Percentiles rank a stretch among this genome's conserved stretches.
phyloP scores from a whole-genome alignment of 805 yeast genomes.

The Nakazawaea pomicola region DNA sequence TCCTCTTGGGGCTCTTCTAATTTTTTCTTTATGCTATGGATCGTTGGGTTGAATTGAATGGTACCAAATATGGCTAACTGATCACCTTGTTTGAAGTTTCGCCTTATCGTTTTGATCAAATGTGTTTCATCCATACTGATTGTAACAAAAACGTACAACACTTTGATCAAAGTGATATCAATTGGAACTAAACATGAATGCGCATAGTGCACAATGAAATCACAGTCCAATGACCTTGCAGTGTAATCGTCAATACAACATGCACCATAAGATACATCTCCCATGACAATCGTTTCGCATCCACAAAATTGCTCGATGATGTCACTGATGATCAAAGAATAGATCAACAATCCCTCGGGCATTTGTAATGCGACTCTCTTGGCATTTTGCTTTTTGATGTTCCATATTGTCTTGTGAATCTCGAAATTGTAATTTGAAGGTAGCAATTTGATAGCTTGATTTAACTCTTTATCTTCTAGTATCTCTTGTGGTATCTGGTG shows the following conservation, averaged over 20 bases:
- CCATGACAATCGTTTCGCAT: constrained; percentile 91
- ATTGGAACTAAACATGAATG: constrained; percentile 96
- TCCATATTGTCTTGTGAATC: constrained; percentile 94
- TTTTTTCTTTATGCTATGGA: constrained; percentile 69
- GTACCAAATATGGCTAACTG: constrained; percentile 88
- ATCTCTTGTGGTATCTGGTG: constrained; percentile 90
- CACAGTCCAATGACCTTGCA: constrained; percentile 89
- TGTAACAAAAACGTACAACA: constrained; percentile 92
- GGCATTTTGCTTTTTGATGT: constrained; percentile 68
- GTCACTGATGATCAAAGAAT: constrained; percentile 85
- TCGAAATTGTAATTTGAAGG: constrained; percentile 95
- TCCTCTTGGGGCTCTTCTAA: constrained; percentile 34
- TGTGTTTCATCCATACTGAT: constrained; percentile 84
- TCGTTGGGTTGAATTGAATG: constrained; percentile 92
- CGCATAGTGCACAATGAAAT: constrained; percentile 92
- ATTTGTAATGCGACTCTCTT: constrained; percentile 88
- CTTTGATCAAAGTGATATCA: constrained; percentile 85
- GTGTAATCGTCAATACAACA: constrained; percentile 97
- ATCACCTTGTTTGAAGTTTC: constrained; percentile 60
- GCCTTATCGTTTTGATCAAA: constrained; percentile 66
- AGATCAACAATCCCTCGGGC: constrained; percentile 94
- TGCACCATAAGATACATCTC: constrained; percentile 98
- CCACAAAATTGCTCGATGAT: constrained; percentile 86
- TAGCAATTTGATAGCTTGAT: constrained; percentile 71
- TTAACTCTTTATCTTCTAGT: constrained; percentile 71